Evolutionary conservation across 163 green algal genomes (phyloP).

Genomic region (Volvox carteri): DNA sequence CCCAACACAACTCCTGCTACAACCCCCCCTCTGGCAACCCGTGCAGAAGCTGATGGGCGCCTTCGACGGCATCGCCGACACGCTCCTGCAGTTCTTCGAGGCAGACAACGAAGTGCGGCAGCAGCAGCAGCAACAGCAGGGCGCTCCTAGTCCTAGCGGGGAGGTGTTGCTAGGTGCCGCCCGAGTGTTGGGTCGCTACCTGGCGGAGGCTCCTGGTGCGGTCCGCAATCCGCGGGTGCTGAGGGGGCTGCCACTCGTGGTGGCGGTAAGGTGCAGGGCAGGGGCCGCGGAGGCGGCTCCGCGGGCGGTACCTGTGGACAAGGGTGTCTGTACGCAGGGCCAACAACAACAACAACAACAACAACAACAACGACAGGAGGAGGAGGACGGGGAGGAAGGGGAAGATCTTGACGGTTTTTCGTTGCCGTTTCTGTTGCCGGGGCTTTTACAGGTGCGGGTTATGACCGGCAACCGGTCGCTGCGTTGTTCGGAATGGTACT

Average conservation of each 20-base stretch:
- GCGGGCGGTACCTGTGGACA: neutral
- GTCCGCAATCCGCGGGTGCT: neutral
- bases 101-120: slow-evolving; percentile 9
- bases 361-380: neutral
- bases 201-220: slow-evolving; percentile 32
- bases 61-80: neutral
- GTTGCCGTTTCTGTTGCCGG: slow-evolving; percentile 40
- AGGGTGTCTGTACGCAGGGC: too few species aligned
- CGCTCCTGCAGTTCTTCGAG: slow-evolving; percentile 48
- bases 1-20: too few species aligned
- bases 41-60: slow-evolving; percentile 15
- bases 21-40: neutral
- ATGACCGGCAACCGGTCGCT: too few species aligned
- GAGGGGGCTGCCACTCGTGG: slow-evolving; percentile 10
- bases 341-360: neutral
- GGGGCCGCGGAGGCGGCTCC: neutral
- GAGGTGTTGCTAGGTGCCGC: slow-evolving; percentile 33
- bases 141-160: neutral
- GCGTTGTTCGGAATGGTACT: too few species aligned
- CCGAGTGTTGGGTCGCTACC: slow-evolving; percentile 14
- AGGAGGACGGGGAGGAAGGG: neutral
- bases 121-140: neutral
- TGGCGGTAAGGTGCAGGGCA: neutral
- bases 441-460: slow-evolving; percentile 39
- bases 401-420: neutral